Conservation (phyloP, 495 filamentous ascomycete genomes). For the Bathelium albidoporum region DNA sequence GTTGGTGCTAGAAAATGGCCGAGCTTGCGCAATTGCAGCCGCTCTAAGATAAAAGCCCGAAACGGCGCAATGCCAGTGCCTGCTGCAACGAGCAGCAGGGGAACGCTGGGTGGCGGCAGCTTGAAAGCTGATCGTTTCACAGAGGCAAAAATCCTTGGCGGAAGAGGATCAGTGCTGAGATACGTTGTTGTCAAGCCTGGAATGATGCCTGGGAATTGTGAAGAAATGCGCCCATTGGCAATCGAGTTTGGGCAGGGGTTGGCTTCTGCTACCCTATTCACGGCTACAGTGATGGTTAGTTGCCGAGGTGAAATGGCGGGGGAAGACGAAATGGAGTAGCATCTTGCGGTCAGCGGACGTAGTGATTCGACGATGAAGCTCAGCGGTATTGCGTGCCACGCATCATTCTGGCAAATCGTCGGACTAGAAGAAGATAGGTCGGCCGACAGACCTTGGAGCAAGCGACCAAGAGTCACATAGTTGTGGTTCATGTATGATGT, state of each 20-base stretch:
- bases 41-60: slow-evolving; percentile 38
- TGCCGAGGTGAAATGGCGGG: slow-evolving; percentile 36
- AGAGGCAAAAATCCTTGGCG: slow-evolving; percentile 29
- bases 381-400: slow-evolving; percentile 35
- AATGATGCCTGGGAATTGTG: slow-evolving; percentile 26
- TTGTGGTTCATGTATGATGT: slow-evolving; percentile 26
- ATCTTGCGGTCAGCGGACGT: slow-evolving; percentile 36
- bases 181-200: slow-evolving; percentile 41
- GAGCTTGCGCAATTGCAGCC: slow-evolving; percentile 31
- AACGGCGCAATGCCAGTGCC: slow-evolving; percentile 42
- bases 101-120: slow-evolving; percentile 28
- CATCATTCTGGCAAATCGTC: neutral
- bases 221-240: no score
- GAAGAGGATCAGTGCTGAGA: slow-evolving; percentile 24
- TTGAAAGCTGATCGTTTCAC: slow-evolving; percentile 41
- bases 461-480: slow-evolving; percentile 35
- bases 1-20: slow-evolving; percentile 34
- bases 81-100: slow-evolving; percentile 38
- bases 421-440: neutral
- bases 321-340: slow-evolving; percentile 47
- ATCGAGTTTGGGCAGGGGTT: no score
- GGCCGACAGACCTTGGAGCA: slow-evolving; percentile 26
- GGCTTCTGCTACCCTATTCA: no score
- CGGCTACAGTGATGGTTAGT: slow-evolving; percentile 37
- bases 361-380: slow-evolving; percentile 39